Base-by-base conservation (phyloP, 2,329 filamentous ascomycete genomes). In the Monilinia polystroma region DNA sequence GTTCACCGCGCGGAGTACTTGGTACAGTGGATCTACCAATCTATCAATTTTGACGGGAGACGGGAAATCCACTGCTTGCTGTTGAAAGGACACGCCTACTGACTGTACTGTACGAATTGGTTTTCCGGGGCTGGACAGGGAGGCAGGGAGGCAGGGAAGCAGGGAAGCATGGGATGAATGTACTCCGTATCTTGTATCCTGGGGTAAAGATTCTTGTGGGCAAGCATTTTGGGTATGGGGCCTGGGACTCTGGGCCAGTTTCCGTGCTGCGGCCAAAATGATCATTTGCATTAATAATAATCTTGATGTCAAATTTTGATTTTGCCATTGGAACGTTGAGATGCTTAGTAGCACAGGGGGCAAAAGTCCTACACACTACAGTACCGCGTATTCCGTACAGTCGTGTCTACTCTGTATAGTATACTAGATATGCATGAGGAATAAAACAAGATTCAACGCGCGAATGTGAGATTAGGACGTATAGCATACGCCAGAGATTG, bases 11-110 rank as follows among this genome's bases (percentile, higher is more conserved):
- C 12, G 38, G 41, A n/a, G 29, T 20, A 47, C 20, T 55, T 38
- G 41, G 47, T 66, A 29, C 45, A 26, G 55, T 66, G 51, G 54
- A 63, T 43, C 57, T 53, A 20, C 23, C 20, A 68, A 60, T 49
- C 47, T 29, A 35, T 8, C 32, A 35, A 35, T 35, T 35, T 35
- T 6, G 32, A 35, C 32, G 4, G 1, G 32, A 35, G 51, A 47
- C 51, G 29, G 54, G 51, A 41, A 45, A 55, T 26, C 45, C 52
- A 45, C 52, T 41, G 20, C 23, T 52, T 63, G 20, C 45, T 49
- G 10, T n/a, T 35, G 18, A 56, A 45, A 49, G 35, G 18, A 20
- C 41, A 58, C 32, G 64, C 38, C 23, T 62, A 55, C 32, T 35
- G 5, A 55, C 3, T 35, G 5, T 35, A 7, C 32, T 35, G 32